These are phyloP conservation scores for Ascobolus immersus DNA, from an alignment of 495 filamentous ascomycete species.

Conservation along the genomic window DNA sequence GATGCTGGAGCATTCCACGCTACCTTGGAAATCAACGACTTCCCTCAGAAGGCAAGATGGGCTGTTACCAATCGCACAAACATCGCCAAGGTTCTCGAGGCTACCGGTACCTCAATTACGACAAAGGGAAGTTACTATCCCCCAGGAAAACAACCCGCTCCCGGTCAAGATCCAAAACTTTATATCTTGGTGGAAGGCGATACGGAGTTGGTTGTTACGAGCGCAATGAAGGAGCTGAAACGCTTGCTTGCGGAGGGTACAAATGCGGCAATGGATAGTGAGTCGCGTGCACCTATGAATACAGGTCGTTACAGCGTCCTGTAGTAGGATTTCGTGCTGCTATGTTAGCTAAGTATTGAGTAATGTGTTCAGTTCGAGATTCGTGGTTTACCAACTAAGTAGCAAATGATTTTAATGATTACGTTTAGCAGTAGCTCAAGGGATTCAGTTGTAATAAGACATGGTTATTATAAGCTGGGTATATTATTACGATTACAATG, in stretches of 20 bases:
- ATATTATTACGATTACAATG: too few relatives aligned
- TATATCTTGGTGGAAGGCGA: conserved; percentile 96
- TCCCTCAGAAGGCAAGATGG: conserved; percentile 96
- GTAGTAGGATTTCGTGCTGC: too few relatives aligned
- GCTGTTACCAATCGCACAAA: conserved; percentile 97
- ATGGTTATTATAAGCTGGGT: too few relatives aligned
- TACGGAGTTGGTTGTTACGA: conserved; percentile 72
- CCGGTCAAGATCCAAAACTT: conserved; percentile 58
- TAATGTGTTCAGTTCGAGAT: too few relatives aligned
- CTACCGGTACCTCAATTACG: conserved; percentile 85
- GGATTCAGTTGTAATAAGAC: too few relatives aligned
- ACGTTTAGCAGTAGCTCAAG: too few relatives aligned
- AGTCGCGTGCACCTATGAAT: conserved; percentile 56
- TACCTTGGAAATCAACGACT: conserved; percentile 96
- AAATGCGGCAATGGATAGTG: conserved; percentile 62
- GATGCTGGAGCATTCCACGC: conserved; percentile 95
- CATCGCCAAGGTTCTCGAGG: conserved; percentile 90
- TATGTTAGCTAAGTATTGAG: too few relatives aligned
- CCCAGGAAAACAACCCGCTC: conserved; percentile 48
- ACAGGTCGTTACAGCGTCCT: too few relatives aligned
- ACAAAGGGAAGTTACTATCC: conserved; percentile 85
- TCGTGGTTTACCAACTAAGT: too few relatives aligned
- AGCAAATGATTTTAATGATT: too few relatives aligned
- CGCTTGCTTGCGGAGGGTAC: conserved; percentile 78
- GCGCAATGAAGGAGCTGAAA: conserved; percentile 77